Percentiles rank a stretch among this genome's conserved stretches.
Evolutionary conservation across 1,139 yeast genomes (phyloP).

Genomic region (Zygoascus sp.): DNA sequence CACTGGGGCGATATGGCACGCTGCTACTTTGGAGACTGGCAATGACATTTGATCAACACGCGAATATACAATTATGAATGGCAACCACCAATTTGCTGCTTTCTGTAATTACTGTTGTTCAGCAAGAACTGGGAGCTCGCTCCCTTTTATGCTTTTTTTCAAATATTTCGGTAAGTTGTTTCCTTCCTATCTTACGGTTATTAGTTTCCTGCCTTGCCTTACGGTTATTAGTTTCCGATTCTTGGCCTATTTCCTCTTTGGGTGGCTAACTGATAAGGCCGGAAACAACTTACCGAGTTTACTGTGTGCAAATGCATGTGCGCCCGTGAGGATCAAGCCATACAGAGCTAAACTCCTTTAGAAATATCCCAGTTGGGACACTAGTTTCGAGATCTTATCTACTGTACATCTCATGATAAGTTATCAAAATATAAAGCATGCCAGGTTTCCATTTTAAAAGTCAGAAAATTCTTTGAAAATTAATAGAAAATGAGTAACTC

Average conservation of each 20-base stretch:
- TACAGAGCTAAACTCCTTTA: no score
- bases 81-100: no score
- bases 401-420: background rate
- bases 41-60: no score
- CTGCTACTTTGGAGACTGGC: slow-evolving; percentile 22
- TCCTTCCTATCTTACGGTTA: background rate
- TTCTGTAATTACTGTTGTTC: no score
- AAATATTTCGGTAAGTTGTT: background rate
- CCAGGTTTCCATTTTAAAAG: background rate
- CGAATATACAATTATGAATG: no score
- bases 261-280: background rate
- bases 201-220: background rate
- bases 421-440: background rate
- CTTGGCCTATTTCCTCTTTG: background rate
- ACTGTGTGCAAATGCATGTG: background rate
- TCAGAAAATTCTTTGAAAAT: background rate
- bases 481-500: background rate
- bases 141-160: no score
- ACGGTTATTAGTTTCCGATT: background rate
- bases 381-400: background rate
- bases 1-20: slow-evolving; percentile 22
- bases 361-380: background rate
- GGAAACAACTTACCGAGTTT: background rate
- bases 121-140: no score
- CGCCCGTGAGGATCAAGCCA: no score